Evolutionary conservation across 176 grass and related monocot species (phyloP).

Genomic region (Aegilops sharonensis): DNA sequence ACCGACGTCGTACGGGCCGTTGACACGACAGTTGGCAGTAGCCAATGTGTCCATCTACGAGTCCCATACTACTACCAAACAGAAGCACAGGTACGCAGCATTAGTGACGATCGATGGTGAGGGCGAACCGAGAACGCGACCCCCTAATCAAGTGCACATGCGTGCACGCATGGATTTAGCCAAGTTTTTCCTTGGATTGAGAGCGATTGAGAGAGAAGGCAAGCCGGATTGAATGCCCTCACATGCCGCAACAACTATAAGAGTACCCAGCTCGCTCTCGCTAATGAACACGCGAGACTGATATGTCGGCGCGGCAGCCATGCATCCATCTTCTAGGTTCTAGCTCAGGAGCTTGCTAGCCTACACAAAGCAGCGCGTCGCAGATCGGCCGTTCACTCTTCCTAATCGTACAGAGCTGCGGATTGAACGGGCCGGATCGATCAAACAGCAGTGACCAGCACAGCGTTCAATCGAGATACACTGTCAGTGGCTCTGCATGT

Average conservation of each 20-base stretch:
- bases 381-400: no score
- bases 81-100: no score
- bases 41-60: background rate
- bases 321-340: background rate
- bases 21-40: background rate
- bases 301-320: background rate
- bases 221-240: slow-evolving; percentile 18
- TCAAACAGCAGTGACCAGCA: no score
- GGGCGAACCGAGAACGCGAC: no score
- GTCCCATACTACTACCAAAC: no score
- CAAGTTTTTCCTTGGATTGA: background rate
- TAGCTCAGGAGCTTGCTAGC: background rate
- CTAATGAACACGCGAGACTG: background rate
- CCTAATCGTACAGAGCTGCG: no score
- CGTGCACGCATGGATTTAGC: background rate
- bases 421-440: no score
- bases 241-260: slow-evolving; percentile 20
- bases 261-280: background rate
- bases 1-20: background rate
- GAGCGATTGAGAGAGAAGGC: background rate
- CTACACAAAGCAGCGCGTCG: no score
- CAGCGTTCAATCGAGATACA: no score
- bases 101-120: no score
- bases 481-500: no score
- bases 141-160: background rate